phyloP scores from a whole-genome alignment of 352 stramenopile species.

The Phytophthora hybrid region DNA sequence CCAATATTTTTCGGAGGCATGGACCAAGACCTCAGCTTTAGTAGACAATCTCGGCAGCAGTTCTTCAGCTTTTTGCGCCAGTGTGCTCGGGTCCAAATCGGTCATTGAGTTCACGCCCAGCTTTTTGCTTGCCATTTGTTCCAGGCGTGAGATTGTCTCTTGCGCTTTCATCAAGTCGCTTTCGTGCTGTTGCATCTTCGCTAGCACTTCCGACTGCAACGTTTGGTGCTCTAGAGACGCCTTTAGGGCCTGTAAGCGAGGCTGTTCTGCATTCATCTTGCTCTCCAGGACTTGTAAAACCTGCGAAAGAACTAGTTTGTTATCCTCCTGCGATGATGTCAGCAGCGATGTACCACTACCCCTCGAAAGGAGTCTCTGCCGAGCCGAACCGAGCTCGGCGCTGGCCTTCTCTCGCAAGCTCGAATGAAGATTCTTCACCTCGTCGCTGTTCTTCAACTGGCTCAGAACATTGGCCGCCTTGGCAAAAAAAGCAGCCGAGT shows the following conservation, averaged over 20 bases:
- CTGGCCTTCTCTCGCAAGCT: conserved; percentile 56
- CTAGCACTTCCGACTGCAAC: conserved; percentile 53
- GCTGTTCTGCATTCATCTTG: conserved; percentile 56
- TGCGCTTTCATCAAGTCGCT: conserved; percentile 64
- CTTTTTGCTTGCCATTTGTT: conserved; percentile 68
- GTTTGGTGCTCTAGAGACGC: conserved; percentile 47
- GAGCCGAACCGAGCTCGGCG: conserved; percentile 47
- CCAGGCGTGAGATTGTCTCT: conserved; percentile 60
- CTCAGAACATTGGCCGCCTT: conserved; percentile 66
- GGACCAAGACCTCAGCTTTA: conserved; percentile 57
- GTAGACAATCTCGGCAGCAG: conserved; percentile 66
- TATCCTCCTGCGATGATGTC: conserved; percentile 37
- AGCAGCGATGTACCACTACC: conserved; percentile 13
- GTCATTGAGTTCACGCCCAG: conserved; percentile 68
- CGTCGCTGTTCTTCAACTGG: conserved; percentile 67
- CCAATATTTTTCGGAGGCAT: conserved; percentile 78
- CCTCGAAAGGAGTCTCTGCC: conserved; percentile 26
- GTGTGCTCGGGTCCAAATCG: conserved; percentile 56
- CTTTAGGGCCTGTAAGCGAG: conserved; percentile 52
- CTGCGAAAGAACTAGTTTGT: conserved; percentile 67
- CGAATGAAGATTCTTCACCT: conserved; percentile 61
- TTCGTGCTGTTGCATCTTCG: conserved; percentile 70
- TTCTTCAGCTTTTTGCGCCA: conserved; percentile 74
- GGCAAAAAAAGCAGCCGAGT: conserved; percentile 69
- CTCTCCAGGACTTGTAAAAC: conserved; percentile 69